phyloP scores from a whole-genome alignment of 2,329 filamentous ascomycete genomes.

The Annulohypoxylon truncatum region DNA sequence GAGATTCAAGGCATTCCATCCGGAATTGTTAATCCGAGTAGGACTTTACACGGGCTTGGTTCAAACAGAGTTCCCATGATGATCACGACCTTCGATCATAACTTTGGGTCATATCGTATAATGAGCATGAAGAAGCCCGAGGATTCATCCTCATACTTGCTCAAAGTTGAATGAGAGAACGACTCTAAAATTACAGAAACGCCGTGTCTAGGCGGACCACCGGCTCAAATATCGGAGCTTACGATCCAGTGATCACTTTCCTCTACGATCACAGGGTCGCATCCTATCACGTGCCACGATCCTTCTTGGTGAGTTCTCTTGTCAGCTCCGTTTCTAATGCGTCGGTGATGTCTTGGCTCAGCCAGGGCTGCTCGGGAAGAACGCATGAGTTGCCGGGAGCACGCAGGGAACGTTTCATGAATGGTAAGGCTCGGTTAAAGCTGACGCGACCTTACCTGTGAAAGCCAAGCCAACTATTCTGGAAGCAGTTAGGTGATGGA shows the following conservation, averaged over 20 bases:
- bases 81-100: slow-evolving; percentile 1
- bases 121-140: background rate
- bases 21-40: background rate
- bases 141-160: background rate
- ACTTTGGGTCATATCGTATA: background rate
- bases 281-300: slow-evolving; percentile 36
- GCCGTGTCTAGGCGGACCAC: slow-evolving; percentile 1
- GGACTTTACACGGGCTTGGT: background rate
- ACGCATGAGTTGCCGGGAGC: slow-evolving; percentile 24
- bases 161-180: background rate
- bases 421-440: slow-evolving; percentile 30
- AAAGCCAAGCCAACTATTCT: slow-evolving; percentile 27
- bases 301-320: slow-evolving; percentile 21
- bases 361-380: slow-evolving; percentile 24
- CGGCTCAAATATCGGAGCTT: slow-evolving; percentile 25
- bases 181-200: background rate
- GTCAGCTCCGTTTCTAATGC: slow-evolving; percentile 31
- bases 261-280: slow-evolving; percentile 12
- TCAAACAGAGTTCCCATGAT: background rate
- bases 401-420: slow-evolving; percentile 25
- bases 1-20: background rate
- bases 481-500: slow-evolving; percentile 17
- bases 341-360: slow-evolving; percentile 27
- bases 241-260: slow-evolving; percentile 16
- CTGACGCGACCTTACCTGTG: background rate